phyloP scores from a whole-genome alignment of 2,329 filamentous ascomycete species.

The Aureobasidium sp. region DNA sequence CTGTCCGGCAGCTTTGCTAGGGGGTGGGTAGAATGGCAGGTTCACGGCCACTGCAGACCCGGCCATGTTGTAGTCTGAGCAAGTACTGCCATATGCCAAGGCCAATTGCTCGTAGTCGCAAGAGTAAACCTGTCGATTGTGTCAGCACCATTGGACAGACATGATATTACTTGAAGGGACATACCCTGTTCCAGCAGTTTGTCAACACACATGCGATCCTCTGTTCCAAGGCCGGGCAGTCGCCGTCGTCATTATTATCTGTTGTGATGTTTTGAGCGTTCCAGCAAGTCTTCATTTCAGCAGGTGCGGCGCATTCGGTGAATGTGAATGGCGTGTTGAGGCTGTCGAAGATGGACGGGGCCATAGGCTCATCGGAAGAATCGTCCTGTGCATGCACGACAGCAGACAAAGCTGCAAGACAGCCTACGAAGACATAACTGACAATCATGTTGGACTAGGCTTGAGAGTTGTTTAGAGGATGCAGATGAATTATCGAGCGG shows the following conservation, averaged over 20 bases:
- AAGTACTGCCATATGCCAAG: background rate
- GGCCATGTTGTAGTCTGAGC: background rate
- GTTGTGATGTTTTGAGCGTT: background rate
- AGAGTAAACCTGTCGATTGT: background rate
- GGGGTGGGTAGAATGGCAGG: background rate
- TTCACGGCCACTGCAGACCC: background rate
- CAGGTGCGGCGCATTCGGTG: background rate
- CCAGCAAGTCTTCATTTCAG: conserved; percentile 6
- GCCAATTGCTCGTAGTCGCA: conserved; percentile 5
- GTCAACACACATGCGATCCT: background rate
- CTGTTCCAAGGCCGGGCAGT: background rate
- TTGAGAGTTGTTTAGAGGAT: no score
- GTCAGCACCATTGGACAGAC: background rate
- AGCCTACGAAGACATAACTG: background rate
- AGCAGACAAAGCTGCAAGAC: background rate
- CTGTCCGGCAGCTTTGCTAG: background rate
- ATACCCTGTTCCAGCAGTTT: conserved; percentile 14
- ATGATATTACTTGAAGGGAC: background rate
- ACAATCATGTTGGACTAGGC: background rate
- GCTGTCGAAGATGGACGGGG: background rate
- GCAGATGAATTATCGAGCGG: no score
- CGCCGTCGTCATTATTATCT: background rate
- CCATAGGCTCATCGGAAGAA: background rate
- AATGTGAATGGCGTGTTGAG: background rate
- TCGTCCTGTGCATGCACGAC: background rate